Conservation (phyloP, 768 basidiomycete genomes). For the Rhodotorula paludigena region DNA sequence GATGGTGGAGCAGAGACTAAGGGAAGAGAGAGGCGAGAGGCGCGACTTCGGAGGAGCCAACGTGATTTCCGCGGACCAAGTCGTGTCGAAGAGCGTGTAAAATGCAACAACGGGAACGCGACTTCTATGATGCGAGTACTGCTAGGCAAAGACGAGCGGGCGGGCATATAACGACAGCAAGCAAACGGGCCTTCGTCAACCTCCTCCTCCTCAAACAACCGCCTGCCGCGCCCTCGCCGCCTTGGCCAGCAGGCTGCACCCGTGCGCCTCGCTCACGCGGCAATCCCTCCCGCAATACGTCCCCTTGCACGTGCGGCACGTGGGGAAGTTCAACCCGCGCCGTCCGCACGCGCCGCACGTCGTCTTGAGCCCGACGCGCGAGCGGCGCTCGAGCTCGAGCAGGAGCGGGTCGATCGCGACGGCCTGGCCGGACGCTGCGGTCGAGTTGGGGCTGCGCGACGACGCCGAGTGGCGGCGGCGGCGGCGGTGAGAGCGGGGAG, state of each 20-base stretch:
- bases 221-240: not conserved
- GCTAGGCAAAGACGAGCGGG: too few species aligned
- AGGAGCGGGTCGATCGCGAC: conserved; percentile 40
- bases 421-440: not conserved
- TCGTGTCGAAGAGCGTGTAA: too few species aligned
- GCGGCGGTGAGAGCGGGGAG: not conserved
- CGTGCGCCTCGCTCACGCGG: conserved; percentile 7
- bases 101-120: too few species aligned
- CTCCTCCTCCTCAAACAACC: too few species aligned
- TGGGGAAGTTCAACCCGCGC: conserved; percentile 36
- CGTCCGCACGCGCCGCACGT: conserved; percentile 36
- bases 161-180: too few species aligned
- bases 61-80: too few species aligned
- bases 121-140: too few species aligned
- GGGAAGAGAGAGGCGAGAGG: too few species aligned
- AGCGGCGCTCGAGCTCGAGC: conserved; percentile 36
- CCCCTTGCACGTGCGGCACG: conserved; percentile 24
- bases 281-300: conserved; percentile 36
- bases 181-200: too few species aligned
- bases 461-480: not conserved
- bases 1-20: too few species aligned
- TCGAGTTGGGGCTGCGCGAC: too few species aligned
- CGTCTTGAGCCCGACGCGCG: conserved; percentile 34
- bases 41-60: too few species aligned
- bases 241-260: not conserved